These are phyloP conservation scores for Ophiostoma sp. DNA, from an alignment of 2,329 filamentous ascomycete genomes.

Conservation along the genomic window DNA sequence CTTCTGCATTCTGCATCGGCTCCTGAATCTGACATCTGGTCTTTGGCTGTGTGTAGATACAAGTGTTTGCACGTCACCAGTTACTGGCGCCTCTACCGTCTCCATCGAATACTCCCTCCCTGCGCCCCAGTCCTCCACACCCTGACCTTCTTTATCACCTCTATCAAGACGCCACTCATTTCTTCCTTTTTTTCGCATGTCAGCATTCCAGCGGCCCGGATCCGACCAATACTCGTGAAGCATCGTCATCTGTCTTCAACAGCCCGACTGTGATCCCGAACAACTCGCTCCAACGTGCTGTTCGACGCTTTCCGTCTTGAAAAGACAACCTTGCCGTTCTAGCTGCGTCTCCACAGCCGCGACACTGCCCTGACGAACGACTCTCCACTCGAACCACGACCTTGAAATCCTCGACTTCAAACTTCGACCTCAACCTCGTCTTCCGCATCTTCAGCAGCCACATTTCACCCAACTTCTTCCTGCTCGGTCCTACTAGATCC, in stretches of 20 bases:
- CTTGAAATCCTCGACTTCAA: not conserved
- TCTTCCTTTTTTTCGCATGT: constrained; percentile 9
- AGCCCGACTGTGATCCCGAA: not conserved
- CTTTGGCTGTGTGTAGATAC: not conserved
- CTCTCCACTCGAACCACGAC: not conserved
- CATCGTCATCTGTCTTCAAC: not conserved
- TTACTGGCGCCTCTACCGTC: not conserved
- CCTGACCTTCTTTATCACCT: constrained; percentile 5
- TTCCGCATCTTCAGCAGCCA: not conserved
- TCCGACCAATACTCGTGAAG: not conserved
- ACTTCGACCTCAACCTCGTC: not conserved
- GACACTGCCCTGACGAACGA: not conserved
- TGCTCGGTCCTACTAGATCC: not conserved
- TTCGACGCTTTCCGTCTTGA: not conserved
- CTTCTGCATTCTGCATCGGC: not conserved
- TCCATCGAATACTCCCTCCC: not conserved
- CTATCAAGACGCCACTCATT: constrained; percentile 1
- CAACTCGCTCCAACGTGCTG: not conserved
- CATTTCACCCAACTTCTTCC: not conserved
- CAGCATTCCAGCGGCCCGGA: constrained; percentile 10
- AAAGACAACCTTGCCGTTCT: not conserved
- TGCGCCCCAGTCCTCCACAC: constrained; percentile 15
- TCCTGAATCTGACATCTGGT: constrained; percentile 3
- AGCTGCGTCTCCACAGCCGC: not conserved
- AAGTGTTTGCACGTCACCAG: constrained; percentile 8